A percentile compares a stretch with the other conserved stretches of the same genome.
These are phyloP conservation scores for Pseudogymnoascus sp. DNA, from an alignment of 2,329 filamentous ascomycete genomes.

Conservation along the genomic window DNA sequence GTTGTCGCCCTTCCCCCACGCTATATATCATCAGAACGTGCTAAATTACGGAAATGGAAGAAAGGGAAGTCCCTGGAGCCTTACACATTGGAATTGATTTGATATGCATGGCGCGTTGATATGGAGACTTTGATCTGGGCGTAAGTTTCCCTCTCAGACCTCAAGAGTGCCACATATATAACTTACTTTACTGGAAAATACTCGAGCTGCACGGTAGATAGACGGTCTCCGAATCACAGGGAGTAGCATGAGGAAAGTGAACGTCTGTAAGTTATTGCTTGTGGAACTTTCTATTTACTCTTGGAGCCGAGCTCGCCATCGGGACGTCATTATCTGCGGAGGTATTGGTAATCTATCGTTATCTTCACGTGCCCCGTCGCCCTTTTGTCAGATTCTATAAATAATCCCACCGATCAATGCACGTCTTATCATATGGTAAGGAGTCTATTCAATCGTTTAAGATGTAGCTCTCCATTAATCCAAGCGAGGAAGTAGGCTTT, in stretches of 20 bases:
- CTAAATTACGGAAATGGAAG: background rate
- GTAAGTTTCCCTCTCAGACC: background rate
- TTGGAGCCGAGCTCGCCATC: background rate
- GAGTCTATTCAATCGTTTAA: background rate
- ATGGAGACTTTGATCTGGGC: background rate
- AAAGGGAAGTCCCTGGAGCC: constrained; percentile 26
- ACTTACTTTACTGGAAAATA: background rate
- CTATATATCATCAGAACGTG: constrained; percentile 34
- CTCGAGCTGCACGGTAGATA: background rate
- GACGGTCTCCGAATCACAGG: background rate
- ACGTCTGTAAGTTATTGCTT: constrained; percentile 1
- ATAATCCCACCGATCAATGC: background rate
- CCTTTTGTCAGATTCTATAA: background rate
- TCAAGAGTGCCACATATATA: background rate
- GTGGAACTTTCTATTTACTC: constrained; percentile 3
- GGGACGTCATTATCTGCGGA: background rate
- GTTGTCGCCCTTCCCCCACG: constrained; percentile 71
- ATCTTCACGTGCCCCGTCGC: background rate
- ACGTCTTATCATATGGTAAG: background rate
- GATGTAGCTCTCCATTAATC: background rate
- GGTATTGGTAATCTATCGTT: constrained; percentile 4
- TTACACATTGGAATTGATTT: constrained; percentile 83
- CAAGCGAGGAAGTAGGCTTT: background rate
- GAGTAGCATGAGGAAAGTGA: background rate
- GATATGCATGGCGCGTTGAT: constrained; percentile 61